These are phyloP conservation scores for Dipodascopsis tothii DNA, from an alignment of 805 yeast species.

Conservation along the genomic window DNA sequence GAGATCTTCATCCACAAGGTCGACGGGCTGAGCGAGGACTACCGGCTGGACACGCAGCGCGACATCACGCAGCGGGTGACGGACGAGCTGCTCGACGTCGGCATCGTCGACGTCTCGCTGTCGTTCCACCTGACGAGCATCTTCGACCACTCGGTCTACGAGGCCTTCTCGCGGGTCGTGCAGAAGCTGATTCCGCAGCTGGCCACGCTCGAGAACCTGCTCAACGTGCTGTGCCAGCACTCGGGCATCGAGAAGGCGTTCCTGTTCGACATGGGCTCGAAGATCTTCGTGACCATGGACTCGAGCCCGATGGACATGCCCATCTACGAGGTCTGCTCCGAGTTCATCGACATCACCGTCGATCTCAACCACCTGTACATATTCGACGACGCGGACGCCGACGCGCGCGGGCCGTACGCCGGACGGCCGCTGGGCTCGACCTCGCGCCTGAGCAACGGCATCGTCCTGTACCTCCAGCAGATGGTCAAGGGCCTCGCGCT, in stretches of 20 bases:
- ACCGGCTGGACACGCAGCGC: conserved; percentile 86
- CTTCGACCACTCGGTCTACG: conserved; percentile 91
- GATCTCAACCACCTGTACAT: conserved; percentile 54
- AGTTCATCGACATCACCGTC: conserved; percentile 87
- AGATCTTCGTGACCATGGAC: conserved; percentile 92
- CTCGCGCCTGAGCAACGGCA: conserved; percentile 73
- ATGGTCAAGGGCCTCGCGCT: conserved; percentile 90
- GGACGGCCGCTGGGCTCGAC: conserved; percentile 46
- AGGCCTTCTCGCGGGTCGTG: conserved; percentile 87
- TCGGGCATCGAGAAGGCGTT: conserved; percentile 89
- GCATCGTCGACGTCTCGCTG: conserved; percentile 83
- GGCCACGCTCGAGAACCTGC: conserved; percentile 77
- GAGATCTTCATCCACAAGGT: conserved; percentile 94
- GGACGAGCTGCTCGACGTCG: conserved; percentile 82
- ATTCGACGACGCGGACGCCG: not conserved
- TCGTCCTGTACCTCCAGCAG: conserved; percentile 74
- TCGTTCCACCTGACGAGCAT: conserved; percentile 88
- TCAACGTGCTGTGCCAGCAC: conserved; percentile 82
- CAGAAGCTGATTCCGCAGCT: conserved; percentile 85
- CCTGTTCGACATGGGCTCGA: conserved; percentile 82
- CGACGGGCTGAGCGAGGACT: conserved; percentile 91
- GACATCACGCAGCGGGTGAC: conserved; percentile 95
- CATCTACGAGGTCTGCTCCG: conserved; percentile 94
- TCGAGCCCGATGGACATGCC: conserved; percentile 92
- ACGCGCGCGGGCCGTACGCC: not conserved